Evolutionary conservation across 2,329 filamentous ascomycete species (phyloP), one percentile per base, ranked within the genome.

Genomic region (Onygena corvina): DNA sequence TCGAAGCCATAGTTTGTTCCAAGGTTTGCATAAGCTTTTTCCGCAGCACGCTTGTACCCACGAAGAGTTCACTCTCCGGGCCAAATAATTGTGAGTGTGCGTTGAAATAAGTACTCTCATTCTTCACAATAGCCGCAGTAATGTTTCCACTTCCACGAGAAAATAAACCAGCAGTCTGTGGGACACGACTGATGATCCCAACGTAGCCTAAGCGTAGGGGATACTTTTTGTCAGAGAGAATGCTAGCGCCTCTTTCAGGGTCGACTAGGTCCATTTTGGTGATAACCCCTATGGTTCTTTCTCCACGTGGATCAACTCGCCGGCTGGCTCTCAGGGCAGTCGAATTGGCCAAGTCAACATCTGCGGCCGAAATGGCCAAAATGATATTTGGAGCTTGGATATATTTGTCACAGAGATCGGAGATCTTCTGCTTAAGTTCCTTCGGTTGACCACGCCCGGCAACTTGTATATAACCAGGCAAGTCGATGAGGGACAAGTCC

Each of bases 251-350:
- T 51, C 90, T 80, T 5, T 74, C 71, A 2, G 92, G 76, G 57
- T 96, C 90, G 5, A 98, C 89, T 18, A 98, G 75, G 60, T 98
- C 92, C 90, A 98, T 95, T 71, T 98, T 98, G 2, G 92, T 98
- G 35, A 98, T 83, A n/a, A 98, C 92, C 38, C 92, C 92, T 61
- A 98, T 98, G 0, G 92, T 98, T 54, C 92, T 78, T 68, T 98
- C 92, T 49, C 92, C 92, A 53, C 92, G 77, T 1, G 92, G 92
- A 60, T 98, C 92, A 23, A 96, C 89, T 57, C 90, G 79, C 54
- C 92, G 79, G 57, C 89, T 94, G 14, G 92, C 88, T 58, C 89
- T 77, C 20, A 98, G 69, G 4, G 92, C 89, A 4, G 92, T 92
- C 1, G 92, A 98, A 65, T 98, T 98, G 18, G 92, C 92, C 50